A percentile compares a stretch with the other conserved stretches of the same genome.
Conservation (phyloP, 345 rosid species). For the Alliaria petiolata region DNA sequence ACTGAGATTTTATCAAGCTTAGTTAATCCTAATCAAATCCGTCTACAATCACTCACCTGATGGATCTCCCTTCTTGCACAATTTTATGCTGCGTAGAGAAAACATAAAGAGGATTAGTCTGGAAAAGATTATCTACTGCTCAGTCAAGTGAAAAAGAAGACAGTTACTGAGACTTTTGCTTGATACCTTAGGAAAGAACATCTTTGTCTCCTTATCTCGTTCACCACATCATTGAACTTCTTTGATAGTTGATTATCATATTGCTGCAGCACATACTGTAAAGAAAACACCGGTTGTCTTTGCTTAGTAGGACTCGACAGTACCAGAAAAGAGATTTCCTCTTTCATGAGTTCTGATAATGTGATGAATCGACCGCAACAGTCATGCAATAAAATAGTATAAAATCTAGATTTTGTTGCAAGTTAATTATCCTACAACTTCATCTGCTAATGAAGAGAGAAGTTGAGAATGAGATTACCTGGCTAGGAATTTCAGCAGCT, state of each 20-base stretch:
- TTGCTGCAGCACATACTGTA: constrained; percentile 74
- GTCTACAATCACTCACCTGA: constrained; percentile 54
- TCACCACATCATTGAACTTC: constrained; percentile 78
- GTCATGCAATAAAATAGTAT: not conserved
- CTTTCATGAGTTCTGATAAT: not conserved
- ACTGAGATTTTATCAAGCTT: not conserved
- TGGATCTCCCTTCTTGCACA: constrained; percentile 92
- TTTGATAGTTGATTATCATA: constrained; percentile 74
- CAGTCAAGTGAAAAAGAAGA: not conserved
- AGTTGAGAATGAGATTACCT: constrained; percentile 53
- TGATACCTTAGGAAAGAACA: constrained; percentile 88
- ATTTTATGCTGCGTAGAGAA: constrained; percentile 52
- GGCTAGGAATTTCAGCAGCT: constrained; percentile 61
- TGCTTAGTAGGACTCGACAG: not conserved
- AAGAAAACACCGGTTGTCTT: not conserved
- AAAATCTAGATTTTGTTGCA: not conserved
- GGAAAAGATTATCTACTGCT: not conserved
- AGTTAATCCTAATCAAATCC: not conserved
- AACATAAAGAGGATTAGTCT: constrained; percentile 3
- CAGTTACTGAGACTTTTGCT: not conserved
- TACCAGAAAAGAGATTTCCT: not conserved
- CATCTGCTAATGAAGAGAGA: not conserved
- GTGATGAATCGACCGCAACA: not conserved
- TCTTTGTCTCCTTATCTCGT: constrained; percentile 84
- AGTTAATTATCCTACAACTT: not conserved